Base-by-base conservation (phyloP, 495 filamentous ascomycete genomes). In the Podospora australis region DNA sequence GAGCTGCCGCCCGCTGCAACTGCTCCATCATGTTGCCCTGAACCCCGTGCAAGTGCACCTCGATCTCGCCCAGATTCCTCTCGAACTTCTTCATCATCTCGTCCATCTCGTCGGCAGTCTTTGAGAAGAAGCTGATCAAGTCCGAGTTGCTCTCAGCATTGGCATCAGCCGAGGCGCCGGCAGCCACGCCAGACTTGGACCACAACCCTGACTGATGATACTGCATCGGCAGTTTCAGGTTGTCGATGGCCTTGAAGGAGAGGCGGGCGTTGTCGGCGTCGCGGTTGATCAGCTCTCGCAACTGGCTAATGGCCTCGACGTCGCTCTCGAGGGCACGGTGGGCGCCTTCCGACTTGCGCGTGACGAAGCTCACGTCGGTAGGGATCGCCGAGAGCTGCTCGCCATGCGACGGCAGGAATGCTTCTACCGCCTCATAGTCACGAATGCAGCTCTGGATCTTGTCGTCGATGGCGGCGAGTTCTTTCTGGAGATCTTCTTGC, bases 121-220 rank as follows among this genome's bases (percentile, higher is more conserved):
- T 75, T 5, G 78, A 81, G 65, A 95, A 94, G 64, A 84, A 94
- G 30, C 78, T 76, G 32, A 95, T 80, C 21, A 96, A 68, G 55
- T 86, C 82, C 32, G 78, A 72, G 48, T 69, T 70, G 21, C 48
- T 59, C 48, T 84, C 80, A 20, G 79, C 81, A 29, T 79, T 80
- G 16, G 77, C 78, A 21, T 70, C 70, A 10, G 32, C 44, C 14
- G 47, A 45, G 5, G 25, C 44, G 4, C 39, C 52, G 0, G 46
- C 50, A 1, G 34, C 25, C 0, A 23, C 53, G 0, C 54, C 57
- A 6, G 32, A 56, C 1, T 67, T 61, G 36, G 64, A 69, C 78
- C 80, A 83, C 44, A 83, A 57, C 1, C 73, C 75, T 0, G 73
- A 59, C 42, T 77, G 74, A 50, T 90, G 86, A 56, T 84, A 89